Evolutionary conservation across 2,329 filamentous ascomycete species (phyloP).

Genomic region (Aspergillus clavatus): DNA sequence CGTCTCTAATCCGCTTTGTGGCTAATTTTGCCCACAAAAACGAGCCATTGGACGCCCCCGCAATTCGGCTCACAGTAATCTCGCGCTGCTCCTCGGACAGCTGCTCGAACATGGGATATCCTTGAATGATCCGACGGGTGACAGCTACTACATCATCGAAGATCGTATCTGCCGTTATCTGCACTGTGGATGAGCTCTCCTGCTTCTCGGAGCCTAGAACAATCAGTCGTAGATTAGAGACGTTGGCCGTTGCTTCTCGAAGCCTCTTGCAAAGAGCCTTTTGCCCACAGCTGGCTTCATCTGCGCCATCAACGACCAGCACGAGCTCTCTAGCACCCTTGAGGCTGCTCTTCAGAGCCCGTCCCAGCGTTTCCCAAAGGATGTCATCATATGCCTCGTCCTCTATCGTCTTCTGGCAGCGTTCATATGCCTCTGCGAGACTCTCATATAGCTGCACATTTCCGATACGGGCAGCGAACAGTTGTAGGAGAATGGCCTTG

Average conservation of each 20-base stretch:
- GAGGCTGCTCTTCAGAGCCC: slow-evolving; percentile 24
- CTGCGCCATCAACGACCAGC: slow-evolving; percentile 37
- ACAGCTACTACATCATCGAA: slow-evolving; percentile 36
- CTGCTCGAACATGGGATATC: slow-evolving; percentile 17
- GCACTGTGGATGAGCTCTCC: slow-evolving; percentile 12
- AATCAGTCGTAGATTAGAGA: slow-evolving; percentile 27
- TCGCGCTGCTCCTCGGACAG: slow-evolving; percentile 33
- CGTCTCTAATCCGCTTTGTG: slow-evolving; percentile 26
- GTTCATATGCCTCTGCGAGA: slow-evolving; percentile 29
- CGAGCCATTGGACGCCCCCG: slow-evolving; percentile 32
- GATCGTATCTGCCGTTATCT: slow-evolving; percentile 29
- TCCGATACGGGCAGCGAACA: slow-evolving; percentile 37
- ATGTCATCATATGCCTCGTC: slow-evolving; percentile 32
- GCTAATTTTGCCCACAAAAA: slow-evolving; percentile 40
- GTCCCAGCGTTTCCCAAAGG: slow-evolving; percentile 32
- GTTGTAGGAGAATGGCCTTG: slow-evolving; percentile 34
- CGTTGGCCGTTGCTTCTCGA: slow-evolving; percentile 17
- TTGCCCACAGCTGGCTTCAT: slow-evolving; percentile 32
- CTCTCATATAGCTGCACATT: slow-evolving; percentile 37
- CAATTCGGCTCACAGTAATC: slow-evolving; percentile 27
- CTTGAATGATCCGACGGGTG: slow-evolving; percentile 25
- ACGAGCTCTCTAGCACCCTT: slow-evolving; percentile 33
- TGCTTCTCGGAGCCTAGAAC: slow-evolving; percentile 25
- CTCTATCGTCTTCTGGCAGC: slow-evolving; percentile 17
- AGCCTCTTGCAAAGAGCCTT: slow-evolving; percentile 26